phyloP scores from a whole-genome alignment of 2,329 filamentous ascomycete species.

The Fusarium pilosicola region DNA sequence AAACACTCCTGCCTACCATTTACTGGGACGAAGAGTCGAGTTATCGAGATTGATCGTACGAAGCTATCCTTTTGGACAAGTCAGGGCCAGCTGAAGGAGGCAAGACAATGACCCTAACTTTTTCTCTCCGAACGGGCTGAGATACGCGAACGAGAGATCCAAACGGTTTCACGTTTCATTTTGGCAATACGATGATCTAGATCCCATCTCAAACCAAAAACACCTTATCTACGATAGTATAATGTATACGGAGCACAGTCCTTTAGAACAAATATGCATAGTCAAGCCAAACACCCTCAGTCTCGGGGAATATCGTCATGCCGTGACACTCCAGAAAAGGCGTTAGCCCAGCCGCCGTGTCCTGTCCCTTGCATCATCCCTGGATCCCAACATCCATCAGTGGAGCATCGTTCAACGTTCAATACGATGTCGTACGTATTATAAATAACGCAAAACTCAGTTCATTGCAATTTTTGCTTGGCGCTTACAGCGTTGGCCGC shows the following conservation, averaged over 20 bases:
- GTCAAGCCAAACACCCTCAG: not conserved
- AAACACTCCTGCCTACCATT: not conserved
- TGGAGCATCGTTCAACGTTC: not conserved
- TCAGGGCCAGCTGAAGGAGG: not conserved
- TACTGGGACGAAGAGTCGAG: not conserved
- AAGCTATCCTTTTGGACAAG: not conserved
- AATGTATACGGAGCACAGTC: not conserved
- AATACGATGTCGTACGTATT: conserved; percentile 7
- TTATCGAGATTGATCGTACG: not conserved
- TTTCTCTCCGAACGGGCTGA: not conserved
- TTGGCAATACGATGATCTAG: not conserved
- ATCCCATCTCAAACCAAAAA: not conserved
- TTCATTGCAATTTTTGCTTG: not conserved
- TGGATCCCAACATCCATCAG: not conserved
- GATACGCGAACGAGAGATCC: not conserved
- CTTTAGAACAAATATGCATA: not conserved
- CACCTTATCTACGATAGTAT: not conserved
- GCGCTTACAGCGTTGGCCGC: conserved; percentile 15
- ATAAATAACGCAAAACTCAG: conserved; percentile 19
- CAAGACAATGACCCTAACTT: not conserved
- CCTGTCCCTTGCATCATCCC: not conserved
- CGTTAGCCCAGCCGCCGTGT: not conserved
- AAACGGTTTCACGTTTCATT: not conserved
- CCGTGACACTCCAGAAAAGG: not conserved
- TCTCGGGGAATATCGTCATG: not conserved